These are phyloP conservation scores for Nemania bipapillata DNA, from an alignment of 2,329 filamentous ascomycete species.

Conservation along the genomic window DNA sequence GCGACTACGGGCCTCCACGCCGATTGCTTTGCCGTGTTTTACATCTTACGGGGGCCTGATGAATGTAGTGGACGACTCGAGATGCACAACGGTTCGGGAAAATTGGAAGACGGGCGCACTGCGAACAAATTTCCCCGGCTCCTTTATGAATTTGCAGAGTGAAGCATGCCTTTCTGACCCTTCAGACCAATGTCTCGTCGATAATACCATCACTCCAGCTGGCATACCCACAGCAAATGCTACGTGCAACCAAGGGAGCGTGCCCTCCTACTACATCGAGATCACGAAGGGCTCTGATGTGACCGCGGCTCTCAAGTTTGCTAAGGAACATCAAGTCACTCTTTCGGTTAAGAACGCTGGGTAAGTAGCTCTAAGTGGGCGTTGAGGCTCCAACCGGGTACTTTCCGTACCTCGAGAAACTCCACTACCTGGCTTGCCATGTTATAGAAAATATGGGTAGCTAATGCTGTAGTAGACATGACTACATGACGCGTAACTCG, in stretches of 20 bases:
- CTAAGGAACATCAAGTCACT: constrained; percentile 43
- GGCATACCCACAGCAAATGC: constrained; percentile 37
- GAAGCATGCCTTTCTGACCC: constrained; percentile 46
- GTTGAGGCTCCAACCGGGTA: background rate
- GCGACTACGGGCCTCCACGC: constrained; percentile 37
- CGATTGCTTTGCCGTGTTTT: constrained; percentile 50
- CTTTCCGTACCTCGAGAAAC: background rate
- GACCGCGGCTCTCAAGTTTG: constrained; percentile 41
- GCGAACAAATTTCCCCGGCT: constrained; percentile 43
- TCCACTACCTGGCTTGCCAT: background rate
- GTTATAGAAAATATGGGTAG: background rate
- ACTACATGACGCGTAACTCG: constrained; percentile 39
- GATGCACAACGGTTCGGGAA: constrained; percentile 42
- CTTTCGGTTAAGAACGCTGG: constrained; percentile 44
- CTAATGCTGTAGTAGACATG: constrained; percentile 35
- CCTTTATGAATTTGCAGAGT: constrained; percentile 48
- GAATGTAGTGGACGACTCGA: constrained; percentile 35
- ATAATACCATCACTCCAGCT: constrained; percentile 43
- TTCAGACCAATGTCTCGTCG: constrained; percentile 47
- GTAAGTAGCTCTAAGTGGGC: constrained; percentile 24
- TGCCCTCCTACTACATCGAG: constrained; percentile 44
- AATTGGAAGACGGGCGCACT: constrained; percentile 43
- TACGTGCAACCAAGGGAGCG: constrained; percentile 45
- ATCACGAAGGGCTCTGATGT: constrained; percentile 41
- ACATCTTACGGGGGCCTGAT: constrained; percentile 41